Evolutionary conservation across 176 grass and related monocot genomes (phyloP), one percentile per base, ranked within the genome.

Genomic region (Cenchrus fungigraminus): DNA sequence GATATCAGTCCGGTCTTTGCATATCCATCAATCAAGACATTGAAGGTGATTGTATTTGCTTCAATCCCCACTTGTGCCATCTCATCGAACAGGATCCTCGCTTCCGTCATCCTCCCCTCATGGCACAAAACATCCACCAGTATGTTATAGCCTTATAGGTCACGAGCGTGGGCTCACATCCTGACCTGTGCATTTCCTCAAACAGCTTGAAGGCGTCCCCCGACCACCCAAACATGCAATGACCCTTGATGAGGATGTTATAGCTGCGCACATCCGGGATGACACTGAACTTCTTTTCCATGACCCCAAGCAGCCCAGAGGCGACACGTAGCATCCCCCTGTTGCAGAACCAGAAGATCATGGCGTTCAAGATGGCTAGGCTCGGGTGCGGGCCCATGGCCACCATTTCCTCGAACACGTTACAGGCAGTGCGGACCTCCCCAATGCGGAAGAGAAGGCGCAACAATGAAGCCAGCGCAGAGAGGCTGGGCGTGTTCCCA

Each of bases 201-300:
- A 92, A 94, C 93, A 95, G 53, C 28, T 91, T 14, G 71, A 95
- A 98, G 64, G 96, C 96, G 45, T 86, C 51, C 17, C 65, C 69
- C 5, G 81, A 86, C 68, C 37, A 73, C 64, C 93, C 91, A 74
- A 81, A 94, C 32, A 87, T 58, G 54, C 87, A 94, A 57, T 90
- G 65, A 6, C 83, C 96, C 73, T 98, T 98, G 50, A 98, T 91
- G 83, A 98, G 82, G 63, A 98, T 98, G 85, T 95, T 98, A 83
- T 82, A 98, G 86, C 91, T 92, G 79, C 87, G 87, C 11, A 69
- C 53, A 4, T 98, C 87, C 0, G 93, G 91, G 67, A 87, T 15
- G 34, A 34, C 34, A 34, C 34, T 34, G 34, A 34, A 34, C 34
- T 34, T 34, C 34, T 34, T 34, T 34, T 22, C 67, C 96, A 98